phyloP scores from a whole-genome alignment of 441 rosid species.

The Mallotus repandus region DNA sequence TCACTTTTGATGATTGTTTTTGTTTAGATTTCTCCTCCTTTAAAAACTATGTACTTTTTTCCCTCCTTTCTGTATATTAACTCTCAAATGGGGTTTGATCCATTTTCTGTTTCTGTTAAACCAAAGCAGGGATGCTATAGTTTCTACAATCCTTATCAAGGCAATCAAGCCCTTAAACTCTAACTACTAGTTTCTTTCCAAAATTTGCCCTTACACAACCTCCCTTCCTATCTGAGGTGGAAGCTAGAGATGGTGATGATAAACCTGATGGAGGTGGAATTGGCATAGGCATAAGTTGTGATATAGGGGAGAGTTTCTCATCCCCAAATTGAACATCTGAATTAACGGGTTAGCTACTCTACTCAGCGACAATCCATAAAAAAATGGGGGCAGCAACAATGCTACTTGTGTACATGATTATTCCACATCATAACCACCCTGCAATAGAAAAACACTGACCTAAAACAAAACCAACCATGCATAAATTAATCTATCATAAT shows the following conservation, averaged over 20 bases:
- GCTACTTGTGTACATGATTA: slow-evolving; percentile 48
- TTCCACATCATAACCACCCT: slow-evolving; percentile 58
- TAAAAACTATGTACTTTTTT: slow-evolving; percentile 30
- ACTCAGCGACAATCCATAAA: slow-evolving; percentile 93
- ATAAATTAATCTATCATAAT: background rate
- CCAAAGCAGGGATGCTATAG: slow-evolving; percentile 75
- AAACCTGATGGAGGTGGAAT: slow-evolving; percentile 26
- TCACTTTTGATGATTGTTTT: slow-evolving; percentile 8
- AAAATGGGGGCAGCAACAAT: slow-evolving; percentile 69
- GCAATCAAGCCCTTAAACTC: slow-evolving; percentile 89
- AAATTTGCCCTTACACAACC: slow-evolving; percentile 62
- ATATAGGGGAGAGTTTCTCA: slow-evolving; percentile 43
- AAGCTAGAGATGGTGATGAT: slow-evolving; percentile 24
- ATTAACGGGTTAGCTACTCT: slow-evolving; percentile 96
- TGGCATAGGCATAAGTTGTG: slow-evolving; percentile 40
- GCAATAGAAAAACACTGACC: background rate
- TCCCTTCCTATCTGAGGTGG: slow-evolving; percentile 52
- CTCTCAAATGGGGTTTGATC: slow-evolving; percentile 6
- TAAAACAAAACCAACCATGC: background rate
- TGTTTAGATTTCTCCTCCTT: slow-evolving; percentile 15
- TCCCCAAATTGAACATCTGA: slow-evolving; percentile 71
- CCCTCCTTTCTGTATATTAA: too few relatives aligned
- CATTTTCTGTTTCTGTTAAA: slow-evolving; percentile 26
- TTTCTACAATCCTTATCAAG: slow-evolving; percentile 70
- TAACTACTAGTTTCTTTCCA: slow-evolving; percentile 76